Evolutionary conservation across 371 early-diverging fungal genomes (phyloP).

Genomic region (Mortierella sp.): DNA sequence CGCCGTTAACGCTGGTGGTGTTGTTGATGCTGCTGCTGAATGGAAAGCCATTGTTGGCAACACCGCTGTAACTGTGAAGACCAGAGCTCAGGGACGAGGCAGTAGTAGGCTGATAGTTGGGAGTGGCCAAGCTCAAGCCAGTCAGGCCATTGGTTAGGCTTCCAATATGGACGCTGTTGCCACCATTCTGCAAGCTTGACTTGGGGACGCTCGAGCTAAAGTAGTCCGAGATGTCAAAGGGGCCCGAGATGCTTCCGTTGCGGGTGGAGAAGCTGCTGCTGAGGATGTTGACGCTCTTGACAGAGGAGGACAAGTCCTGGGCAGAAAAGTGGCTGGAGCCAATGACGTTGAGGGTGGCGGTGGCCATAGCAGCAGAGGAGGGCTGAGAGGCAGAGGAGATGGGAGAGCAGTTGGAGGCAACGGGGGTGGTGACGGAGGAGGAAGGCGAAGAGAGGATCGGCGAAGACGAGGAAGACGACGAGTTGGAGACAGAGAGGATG

Average conservation of each 20-base stretch:
- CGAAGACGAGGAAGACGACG: constrained; percentile 37
- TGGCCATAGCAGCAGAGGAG: constrained; percentile 19
- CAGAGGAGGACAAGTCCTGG: constrained; percentile 26
- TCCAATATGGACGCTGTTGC: constrained; percentile 45
- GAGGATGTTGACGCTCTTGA: constrained; percentile 41
- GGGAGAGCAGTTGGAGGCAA: constrained; percentile 30
- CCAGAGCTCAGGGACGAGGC: constrained; percentile 38
- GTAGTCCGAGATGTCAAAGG: constrained; percentile 29
- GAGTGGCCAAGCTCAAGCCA: constrained; percentile 36
- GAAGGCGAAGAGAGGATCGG: constrained; percentile 26
- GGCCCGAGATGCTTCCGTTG: constrained; percentile 20
- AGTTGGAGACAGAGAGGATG: constrained; percentile 39
- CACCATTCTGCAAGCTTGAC: constrained; percentile 3
- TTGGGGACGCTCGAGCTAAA: constrained; percentile 46
- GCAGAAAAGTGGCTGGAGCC: constrained; percentile 12
- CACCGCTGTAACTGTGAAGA: constrained; percentile 30
- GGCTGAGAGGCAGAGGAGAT: constrained; percentile 20
- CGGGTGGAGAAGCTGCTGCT: neutral
- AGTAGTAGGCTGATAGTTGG: constrained; percentile 18
- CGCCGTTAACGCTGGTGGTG: neutral
- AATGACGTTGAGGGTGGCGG: constrained; percentile 21
- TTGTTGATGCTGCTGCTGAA: constrained; percentile 3
- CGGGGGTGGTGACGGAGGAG: constrained; percentile 22
- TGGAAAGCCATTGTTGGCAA: constrained; percentile 5
- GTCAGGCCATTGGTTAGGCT: constrained; percentile 33